Percentiles rank a stretch among this genome's conserved stretches.
Conservation (phyloP, 176 grass and related monocot genomes). For the Ampelocalamus luodianensis region DNA sequence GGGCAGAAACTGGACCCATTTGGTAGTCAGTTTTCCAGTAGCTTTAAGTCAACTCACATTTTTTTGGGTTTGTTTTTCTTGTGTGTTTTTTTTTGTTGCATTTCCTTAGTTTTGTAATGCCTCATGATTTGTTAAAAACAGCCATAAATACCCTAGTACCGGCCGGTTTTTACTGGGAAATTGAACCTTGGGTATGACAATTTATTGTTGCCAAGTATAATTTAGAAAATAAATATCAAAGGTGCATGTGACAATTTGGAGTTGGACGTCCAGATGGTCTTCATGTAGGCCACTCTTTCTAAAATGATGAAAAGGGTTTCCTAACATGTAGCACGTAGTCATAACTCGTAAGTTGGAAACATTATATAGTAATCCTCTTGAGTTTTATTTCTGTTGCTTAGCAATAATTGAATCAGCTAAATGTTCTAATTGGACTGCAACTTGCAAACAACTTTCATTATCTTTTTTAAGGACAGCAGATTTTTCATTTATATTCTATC, state of each 20-base stretch:
- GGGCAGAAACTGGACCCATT: too few relatives aligned
- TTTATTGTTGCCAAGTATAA: not conserved
- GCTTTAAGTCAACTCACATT: too few relatives aligned
- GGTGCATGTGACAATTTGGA: not conserved
- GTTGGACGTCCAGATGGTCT: not conserved
- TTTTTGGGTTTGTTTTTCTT: too few relatives aligned
- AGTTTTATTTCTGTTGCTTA: constrained; percentile 8
- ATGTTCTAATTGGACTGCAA: constrained; percentile 19
- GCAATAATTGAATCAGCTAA: not conserved
- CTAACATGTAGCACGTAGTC: not conserved
- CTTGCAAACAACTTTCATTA: not conserved
- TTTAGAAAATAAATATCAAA: constrained; percentile 16
- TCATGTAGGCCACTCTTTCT: constrained; percentile 19
- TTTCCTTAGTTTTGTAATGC: too few relatives aligned
- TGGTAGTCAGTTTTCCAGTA: too few relatives aligned
- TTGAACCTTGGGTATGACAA: not conserved
- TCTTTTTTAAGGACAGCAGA: too few relatives aligned
- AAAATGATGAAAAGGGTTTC: constrained; percentile 21
- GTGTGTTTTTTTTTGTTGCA: too few relatives aligned
- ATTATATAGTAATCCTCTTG: constrained; percentile 1
- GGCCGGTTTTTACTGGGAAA: not conserved
- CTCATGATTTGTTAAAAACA: too few relatives aligned
- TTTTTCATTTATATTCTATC: not conserved
- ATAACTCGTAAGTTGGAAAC: not conserved
- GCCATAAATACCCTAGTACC: not conserved